Evolutionary conservation across 163 green algal genomes (phyloP).

Genomic region (Trebouxia gelatinosa): DNA sequence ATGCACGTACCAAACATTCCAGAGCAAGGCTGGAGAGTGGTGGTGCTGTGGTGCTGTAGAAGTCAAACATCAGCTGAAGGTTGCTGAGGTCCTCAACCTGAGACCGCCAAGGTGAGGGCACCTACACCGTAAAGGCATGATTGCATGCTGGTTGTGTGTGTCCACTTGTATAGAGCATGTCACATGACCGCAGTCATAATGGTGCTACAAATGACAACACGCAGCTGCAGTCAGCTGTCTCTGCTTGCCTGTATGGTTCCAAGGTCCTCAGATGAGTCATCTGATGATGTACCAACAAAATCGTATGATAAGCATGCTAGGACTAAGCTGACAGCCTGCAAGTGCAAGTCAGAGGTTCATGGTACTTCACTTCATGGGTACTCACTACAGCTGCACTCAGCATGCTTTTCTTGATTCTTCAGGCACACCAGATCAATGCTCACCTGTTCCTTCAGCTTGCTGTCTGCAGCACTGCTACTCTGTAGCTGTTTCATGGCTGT

Average conservation of each 20-base stretch:
- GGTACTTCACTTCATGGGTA: too few species aligned
- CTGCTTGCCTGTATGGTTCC: slow-evolving; percentile 98
- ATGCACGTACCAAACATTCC: slow-evolving; percentile 95
- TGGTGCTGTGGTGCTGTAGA: slow-evolving; percentile 78
- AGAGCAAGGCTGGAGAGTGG: slow-evolving; percentile 84
- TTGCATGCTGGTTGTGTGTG: background rate
- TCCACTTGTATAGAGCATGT: background rate
- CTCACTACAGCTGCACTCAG: background rate
- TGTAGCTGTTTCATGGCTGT: slow-evolving; percentile 66
- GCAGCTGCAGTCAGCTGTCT: too few species aligned
- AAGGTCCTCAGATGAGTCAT: slow-evolving; percentile 94
- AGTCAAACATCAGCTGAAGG: slow-evolving; percentile 88
- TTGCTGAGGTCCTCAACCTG: slow-evolving; percentile 81
- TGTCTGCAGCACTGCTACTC: slow-evolving; percentile 49
- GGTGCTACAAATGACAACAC: background rate
- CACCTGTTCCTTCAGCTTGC: slow-evolving; percentile 70
- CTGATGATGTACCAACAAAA: slow-evolving; percentile 96
- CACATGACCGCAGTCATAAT: background rate
- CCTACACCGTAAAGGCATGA: slow-evolving; percentile 47
- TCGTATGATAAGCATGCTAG: slow-evolving; percentile 94
- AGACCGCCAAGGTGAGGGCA: slow-evolving; percentile 82
- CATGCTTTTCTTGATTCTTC: too few species aligned
- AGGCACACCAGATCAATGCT: too few species aligned
- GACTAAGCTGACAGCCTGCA: slow-evolving; percentile 80
- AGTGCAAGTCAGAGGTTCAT: too few species aligned